Conservation (phyloP, 2,329 filamentous ascomycete species). For the Didymellaceae sp. region DNA sequence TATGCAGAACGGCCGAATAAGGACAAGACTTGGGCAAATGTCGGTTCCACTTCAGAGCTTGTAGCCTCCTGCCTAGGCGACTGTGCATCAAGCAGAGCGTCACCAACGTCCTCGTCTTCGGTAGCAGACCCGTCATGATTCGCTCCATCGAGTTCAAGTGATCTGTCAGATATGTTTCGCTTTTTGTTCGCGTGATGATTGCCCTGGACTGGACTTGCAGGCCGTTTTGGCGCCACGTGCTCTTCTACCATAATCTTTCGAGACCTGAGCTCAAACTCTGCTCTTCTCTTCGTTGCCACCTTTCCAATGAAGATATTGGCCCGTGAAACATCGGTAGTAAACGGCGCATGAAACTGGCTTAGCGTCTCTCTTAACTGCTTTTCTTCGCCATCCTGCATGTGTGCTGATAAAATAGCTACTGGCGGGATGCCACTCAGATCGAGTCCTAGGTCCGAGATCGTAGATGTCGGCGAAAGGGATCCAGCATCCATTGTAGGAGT, state of each 20-base stretch:
- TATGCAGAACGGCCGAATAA: slow-evolving; percentile 24
- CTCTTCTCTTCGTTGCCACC: slow-evolving; percentile 71
- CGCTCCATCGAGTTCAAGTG: slow-evolving; percentile 14
- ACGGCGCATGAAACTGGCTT: slow-evolving; percentile 57
- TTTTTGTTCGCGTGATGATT: slow-evolving; percentile 26
- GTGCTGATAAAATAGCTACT: slow-evolving; percentile 76
- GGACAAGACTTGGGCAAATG: background rate
- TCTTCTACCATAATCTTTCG: slow-evolving; percentile 68
- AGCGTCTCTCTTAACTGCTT: slow-evolving; percentile 70
- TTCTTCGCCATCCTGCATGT: slow-evolving; percentile 69
- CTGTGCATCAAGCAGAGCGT: slow-evolving; percentile 22
- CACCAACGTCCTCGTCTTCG: slow-evolving; percentile 18
- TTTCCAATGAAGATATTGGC: slow-evolving; percentile 78
- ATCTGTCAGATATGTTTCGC: slow-evolving; percentile 17
- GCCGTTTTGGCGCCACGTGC: slow-evolving; percentile 35
- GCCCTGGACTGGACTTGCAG: slow-evolving; percentile 21
- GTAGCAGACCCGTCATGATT: slow-evolving; percentile 21
- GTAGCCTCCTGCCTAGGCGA: slow-evolving; percentile 5
- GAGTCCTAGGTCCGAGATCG: slow-evolving; percentile 24
- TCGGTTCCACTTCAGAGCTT: background rate
- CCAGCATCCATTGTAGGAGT: slow-evolving; percentile 25
- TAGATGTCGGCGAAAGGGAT: slow-evolving; percentile 28
- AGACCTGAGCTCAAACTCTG: slow-evolving; percentile 76
- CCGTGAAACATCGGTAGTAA: slow-evolving; percentile 75
- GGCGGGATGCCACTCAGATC: slow-evolving; percentile 61